Base-by-base conservation (phyloP, 1,139 yeast species). In the Kodamaea anthophila region DNA sequence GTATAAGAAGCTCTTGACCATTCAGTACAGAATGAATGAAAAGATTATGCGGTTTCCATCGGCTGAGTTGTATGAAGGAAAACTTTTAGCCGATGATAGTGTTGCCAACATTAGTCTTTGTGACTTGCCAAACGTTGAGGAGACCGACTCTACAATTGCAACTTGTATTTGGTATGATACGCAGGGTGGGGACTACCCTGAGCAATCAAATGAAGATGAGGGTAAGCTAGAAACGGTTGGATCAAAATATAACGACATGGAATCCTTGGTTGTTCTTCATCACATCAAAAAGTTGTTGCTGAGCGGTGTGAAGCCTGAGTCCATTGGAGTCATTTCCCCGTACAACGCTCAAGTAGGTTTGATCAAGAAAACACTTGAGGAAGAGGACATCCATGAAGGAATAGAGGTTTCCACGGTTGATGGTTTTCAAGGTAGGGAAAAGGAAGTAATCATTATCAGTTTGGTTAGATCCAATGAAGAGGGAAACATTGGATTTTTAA, bases 21-120 rank as follows among this genome's bases (percentile, higher is more conserved):
- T 77, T 2, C 98, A 91, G 50, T 91, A 91, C 49, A 66, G 97
- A 39, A 87, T 91, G 97, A 82, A 86, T 50, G 57, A 66, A 18
- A 52, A 58, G 12, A 86, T 91, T 18, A 85, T 87, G 94, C 59
- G 61, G 31, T 91, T 85, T 44, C 82, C 96, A 0, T 85, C 95
- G 0, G 41, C 56, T 11, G 67, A 65, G 28, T 59, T 88, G 46
- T 91, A 91, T 49, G 68, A 65, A 4, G 74, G 76, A 1, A 56
- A 72, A 41, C 62, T 91, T 18, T 55, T 54, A 16, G 94, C 97
- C 0, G 83, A 67, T 38, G 60, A 57, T 1, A 58, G 74, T 1
- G 94, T 86, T 5, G 66, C 68, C 6, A 47, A 58, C 10, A 70
- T 74, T 15, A 50, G 59, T 2, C 60, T 87, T 8, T 42, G 55